phyloP scores from a whole-genome alignment of 768 basidiomycete species.

The Tephrocybe sp. region DNA sequence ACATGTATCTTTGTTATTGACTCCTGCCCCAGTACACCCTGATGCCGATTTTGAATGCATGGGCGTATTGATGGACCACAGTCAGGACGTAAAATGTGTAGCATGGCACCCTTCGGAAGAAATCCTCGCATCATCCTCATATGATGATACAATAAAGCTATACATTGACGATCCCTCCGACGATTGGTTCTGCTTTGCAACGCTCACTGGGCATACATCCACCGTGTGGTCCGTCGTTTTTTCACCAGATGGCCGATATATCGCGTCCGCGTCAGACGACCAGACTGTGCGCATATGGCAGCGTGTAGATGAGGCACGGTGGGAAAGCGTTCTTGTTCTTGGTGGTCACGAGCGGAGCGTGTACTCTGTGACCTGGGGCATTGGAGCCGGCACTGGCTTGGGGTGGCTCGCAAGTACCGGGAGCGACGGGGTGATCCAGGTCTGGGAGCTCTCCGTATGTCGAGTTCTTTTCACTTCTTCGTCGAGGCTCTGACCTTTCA shows the following conservation, averaged over 20 bases:
- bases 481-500: background rate
- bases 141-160: constrained; percentile 94
- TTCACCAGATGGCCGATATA: constrained; percentile 72
- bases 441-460: constrained; percentile 76
- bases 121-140: constrained; percentile 96
- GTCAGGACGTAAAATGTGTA: constrained; percentile 93
- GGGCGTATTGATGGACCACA: constrained; percentile 94
- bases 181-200: constrained; percentile 90
- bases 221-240: constrained; percentile 94
- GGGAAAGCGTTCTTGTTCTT: constrained; percentile 61
- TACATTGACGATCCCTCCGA: constrained; percentile 92
- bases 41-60: constrained; percentile 95
- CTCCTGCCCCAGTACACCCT: constrained; percentile 63
- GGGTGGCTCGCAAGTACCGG: constrained; percentile 88
- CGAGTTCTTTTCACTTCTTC: background rate
- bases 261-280: constrained; percentile 89
- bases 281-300: constrained; percentile 85
- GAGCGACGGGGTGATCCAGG: constrained; percentile 78
- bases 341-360: constrained; percentile 71
- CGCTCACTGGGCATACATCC: constrained; percentile 76
- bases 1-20: constrained; percentile 5
- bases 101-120: constrained; percentile 96
- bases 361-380: constrained; percentile 79
- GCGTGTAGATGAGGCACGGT: constrained; percentile 57
- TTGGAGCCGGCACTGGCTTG: constrained; percentile 41